Evolutionary conservation across 257 asterid genomes (phyloP), one percentile per base, ranked within the genome.

Genomic region (Leonotis leonurus): DNA sequence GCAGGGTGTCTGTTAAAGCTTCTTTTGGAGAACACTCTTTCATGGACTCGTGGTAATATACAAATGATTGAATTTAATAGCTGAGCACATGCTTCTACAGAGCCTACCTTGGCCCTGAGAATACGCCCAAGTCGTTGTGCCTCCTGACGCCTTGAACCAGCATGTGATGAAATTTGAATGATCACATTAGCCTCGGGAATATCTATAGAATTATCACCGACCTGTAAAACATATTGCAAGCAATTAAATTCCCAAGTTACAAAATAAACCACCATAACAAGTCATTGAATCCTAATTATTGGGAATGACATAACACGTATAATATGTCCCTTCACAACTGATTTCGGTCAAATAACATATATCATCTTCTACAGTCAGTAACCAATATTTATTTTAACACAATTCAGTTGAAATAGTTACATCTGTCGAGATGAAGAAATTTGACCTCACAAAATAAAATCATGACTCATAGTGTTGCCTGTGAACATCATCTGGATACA

Each of bases 111-210:
- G 33, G 97, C 99, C 94, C 99, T 93, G 71, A 93, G 97, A 87
- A 93, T 93, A 87, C 97, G 99, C 48, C 99, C 99, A 70, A 93
- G 97, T 41, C 99, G 92, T 68, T 93, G 99, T 58, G 97, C 97
- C 76, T 93, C 99, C 74, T 93, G 97, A 69, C 99, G 94, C 79
- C 99, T 87, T 53, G 99, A 93, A 83, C 99, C 99, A 79, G 97
- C 99, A 74, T 93, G 99, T 35, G 99, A 89, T n/a, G 97, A 93
- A 68, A 93, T 93, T 72, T 93, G 97, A 69, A 93, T 93, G 5
- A 93, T 93, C 68, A 93, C 97, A 74, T 89, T 93, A 44, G 99
- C 99, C 81, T 93, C 99, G 0, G 97, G 99, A 80, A 93, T 93
- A 83, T 93, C 97, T 17, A 93, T 93, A 48, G 99, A 93, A 75